Evolutionary conservation across 805 yeast genomes (phyloP).

Genomic region (Pichia ethanolica): DNA sequence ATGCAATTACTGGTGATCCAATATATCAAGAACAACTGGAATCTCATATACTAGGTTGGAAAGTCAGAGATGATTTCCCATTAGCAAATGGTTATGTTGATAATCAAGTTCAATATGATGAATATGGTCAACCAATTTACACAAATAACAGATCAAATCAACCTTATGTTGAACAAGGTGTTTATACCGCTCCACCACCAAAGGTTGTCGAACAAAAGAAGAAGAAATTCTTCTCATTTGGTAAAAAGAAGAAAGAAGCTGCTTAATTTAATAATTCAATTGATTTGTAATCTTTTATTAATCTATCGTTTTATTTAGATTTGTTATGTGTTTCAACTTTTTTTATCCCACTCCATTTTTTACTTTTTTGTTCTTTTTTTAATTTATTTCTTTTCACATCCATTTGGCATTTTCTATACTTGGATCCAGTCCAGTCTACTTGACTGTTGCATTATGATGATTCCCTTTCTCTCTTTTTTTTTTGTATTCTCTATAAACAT

Average conservation of each 20-base stretch:
- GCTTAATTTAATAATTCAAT: neutral
- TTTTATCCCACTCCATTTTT: too few species aligned
- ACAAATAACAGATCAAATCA: constrained; percentile 17
- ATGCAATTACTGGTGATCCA: constrained; percentile 85
- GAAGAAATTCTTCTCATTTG: constrained; percentile 78
- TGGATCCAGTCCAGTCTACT: too few species aligned
- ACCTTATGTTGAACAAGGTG: constrained; percentile 24
- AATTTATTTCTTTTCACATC: too few species aligned
- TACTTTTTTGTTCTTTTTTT: too few species aligned
- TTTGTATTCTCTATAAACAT: too few species aligned
- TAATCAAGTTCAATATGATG: constrained; percentile 27
- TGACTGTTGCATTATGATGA: too few species aligned
- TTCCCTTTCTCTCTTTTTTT: too few species aligned
- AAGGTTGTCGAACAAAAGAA: constrained; percentile 48
- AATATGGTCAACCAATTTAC: constrained; percentile 33
- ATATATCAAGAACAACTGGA: constrained; percentile 76
- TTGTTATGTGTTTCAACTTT: too few species aligned
- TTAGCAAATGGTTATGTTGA: constrained; percentile 33
- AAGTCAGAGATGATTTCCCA: constrained; percentile 74
- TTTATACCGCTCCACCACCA: constrained; percentile 44
- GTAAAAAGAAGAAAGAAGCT: constrained; percentile 21
- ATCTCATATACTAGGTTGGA: constrained; percentile 73
- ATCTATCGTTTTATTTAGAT: too few species aligned
- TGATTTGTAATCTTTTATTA: too few species aligned
- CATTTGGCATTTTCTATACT: too few species aligned